Percentiles rank a stretch among this genome's conserved stretches.
Conservation (phyloP, 768 basidiomycete genomes). For the Tylopilus sp. region DNA sequence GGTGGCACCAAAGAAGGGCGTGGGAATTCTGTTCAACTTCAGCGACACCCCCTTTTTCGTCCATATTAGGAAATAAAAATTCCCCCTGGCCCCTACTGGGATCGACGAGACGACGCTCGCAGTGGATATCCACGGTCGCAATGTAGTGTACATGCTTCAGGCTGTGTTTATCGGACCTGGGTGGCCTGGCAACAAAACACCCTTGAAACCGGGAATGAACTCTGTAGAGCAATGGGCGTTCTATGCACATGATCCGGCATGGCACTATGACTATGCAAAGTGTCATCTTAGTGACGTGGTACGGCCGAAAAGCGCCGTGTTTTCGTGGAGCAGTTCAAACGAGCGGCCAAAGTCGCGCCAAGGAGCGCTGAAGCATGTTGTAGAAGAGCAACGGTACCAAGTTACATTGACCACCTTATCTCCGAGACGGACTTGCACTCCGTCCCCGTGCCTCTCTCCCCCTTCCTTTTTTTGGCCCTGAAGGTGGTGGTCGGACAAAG, state of each 20-base stretch:
- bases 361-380: background rate
- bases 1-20: conserved; percentile 15
- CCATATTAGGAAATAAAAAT: conserved; percentile 11
- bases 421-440: conserved; percentile 76
- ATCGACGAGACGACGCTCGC: background rate
- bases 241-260: conserved; percentile 1
- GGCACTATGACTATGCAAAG: background rate
- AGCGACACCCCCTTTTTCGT: background rate
- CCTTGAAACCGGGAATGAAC: conserved; percentile 10
- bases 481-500: conserved; percentile 81
- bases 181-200: conserved; percentile 6
- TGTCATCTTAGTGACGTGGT: conserved; percentile 1
- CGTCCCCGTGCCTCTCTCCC: conserved; percentile 59
- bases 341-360: background rate
- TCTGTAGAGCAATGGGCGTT: background rate
- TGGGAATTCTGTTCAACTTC: conserved; percentile 18
- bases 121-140: background rate
- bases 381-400: background rate
- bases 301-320: background rate
- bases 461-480: conserved; percentile 76
- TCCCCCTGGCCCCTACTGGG: conserved; percentile 2
- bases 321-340: background rate
- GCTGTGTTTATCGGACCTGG: background rate
- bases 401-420: conserved; percentile 32
- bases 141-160: background rate